phyloP scores from a whole-genome alignment of 176 grass and related monocot species.

The Calamus simplicifolius region DNA sequence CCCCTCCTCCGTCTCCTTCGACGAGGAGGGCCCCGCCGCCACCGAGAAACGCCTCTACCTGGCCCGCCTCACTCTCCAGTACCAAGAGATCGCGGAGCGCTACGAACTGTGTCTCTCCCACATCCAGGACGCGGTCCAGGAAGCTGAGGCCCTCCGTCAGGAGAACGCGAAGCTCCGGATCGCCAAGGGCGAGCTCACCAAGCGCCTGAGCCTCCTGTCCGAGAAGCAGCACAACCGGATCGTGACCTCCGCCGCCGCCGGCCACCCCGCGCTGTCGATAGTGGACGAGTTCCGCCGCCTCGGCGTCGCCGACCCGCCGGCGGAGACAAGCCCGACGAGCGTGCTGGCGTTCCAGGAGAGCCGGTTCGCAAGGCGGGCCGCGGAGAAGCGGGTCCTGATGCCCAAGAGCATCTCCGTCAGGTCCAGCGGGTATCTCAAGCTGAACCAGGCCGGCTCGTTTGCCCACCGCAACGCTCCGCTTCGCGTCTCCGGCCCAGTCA shows the following conservation, averaged over 20 bases:
- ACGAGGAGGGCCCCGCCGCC: slow-evolving; percentile 28
- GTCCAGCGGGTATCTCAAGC: slow-evolving; percentile 71
- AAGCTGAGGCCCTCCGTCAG: slow-evolving; percentile 47
- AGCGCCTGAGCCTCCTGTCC: slow-evolving; percentile 33
- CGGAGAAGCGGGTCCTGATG: slow-evolving; percentile 41
- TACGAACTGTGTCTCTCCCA: slow-evolving; percentile 80
- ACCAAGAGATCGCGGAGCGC: slow-evolving; percentile 71
- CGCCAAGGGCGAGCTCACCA: slow-evolving; percentile 60
- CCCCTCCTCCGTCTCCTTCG: slow-evolving; percentile 52
- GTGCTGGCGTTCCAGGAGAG: slow-evolving; percentile 11
- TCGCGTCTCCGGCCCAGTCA: slow-evolving; percentile 23
- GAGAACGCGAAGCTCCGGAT: slow-evolving; percentile 68
- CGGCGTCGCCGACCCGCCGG: slow-evolving; percentile 13
- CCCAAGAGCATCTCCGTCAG: slow-evolving; percentile 91
- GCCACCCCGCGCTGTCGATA: neutral
- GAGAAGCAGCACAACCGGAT: slow-evolving; percentile 20
- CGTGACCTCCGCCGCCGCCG: slow-evolving; percentile 12
- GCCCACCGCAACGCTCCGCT: slow-evolving; percentile 17
- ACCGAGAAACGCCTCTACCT: slow-evolving; percentile 66
- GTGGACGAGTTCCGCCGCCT: slow-evolving; percentile 55
- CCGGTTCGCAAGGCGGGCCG: neutral
- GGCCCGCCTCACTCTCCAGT: slow-evolving; percentile 73
- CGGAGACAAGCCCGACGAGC: slow-evolving; percentile 33
- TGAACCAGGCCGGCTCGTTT: slow-evolving; percentile 26
- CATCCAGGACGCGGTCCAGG: slow-evolving; percentile 62